Base-by-base conservation (phyloP, 202 grass and related monocot species). In the Cymbopogon flexuosus region DNA sequence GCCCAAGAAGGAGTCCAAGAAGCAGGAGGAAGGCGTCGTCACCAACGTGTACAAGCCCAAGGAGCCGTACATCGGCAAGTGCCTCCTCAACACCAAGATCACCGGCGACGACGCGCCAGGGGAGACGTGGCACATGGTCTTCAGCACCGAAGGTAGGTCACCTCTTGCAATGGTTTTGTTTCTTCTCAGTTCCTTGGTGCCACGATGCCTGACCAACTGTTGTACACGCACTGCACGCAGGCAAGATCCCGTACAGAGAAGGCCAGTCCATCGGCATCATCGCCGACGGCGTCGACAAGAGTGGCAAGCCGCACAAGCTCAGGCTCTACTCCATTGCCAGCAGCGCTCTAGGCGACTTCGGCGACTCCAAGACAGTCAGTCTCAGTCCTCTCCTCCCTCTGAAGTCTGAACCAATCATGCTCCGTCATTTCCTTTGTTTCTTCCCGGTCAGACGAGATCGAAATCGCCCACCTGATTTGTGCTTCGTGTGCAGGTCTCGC, bases 241-340 rank as follows among this genome's bases (percentile, higher is more conserved):
- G 89, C 2, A 41, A 84, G 82, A 3, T 98, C 46, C 92, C 92
- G 1, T 98, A 98, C 88, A 86, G 87, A 64, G 95, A 98, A 39
- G 95, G 95, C 27, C 95, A 95, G 88, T 98, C 95, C 41, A 86
- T 98, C 63, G 95, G 95, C 2, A 79, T 98, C 54, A 91, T 98
- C 79, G 68, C 95, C 1, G 95, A 98, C 47, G 95, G 95, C 24
- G 2, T 83, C n/a, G 95, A 98, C 85, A 98, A 95, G 89, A 95
- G 89, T 67, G 95, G 95, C 40, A 98, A 98, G 74, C 95, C 92
- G 12, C 90, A 98, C 92, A 98, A 95, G 83, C 75, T 98, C 33
- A 86, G 95, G 56, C 82, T 98, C 61, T 98, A 95, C 89, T 98
- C 95, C 71, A 95, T 98, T 49, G 92, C 95, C 63, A 98, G 95